Percentiles rank a stretch among this genome's conserved stretches.
phyloP scores from a whole-genome alignment of 2,329 filamentous ascomycete genomes.

The Trichothecium sympodiale region DNA sequence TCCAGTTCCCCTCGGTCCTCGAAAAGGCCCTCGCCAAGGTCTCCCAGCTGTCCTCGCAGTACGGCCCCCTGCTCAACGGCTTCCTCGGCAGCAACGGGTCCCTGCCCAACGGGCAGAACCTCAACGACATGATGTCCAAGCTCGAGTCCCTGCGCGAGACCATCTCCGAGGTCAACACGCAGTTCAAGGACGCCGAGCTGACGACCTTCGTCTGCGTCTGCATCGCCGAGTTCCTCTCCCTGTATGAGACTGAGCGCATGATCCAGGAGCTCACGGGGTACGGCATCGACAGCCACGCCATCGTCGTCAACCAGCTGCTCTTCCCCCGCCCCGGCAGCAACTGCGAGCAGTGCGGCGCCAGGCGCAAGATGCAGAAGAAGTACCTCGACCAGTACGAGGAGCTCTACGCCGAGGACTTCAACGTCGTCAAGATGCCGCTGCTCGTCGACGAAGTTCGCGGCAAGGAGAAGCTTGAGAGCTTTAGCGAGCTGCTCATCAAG shows the following conservation, averaged over 20 bases:
- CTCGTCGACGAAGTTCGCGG: conserved; percentile 92
- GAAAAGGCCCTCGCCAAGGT: conserved; percentile 98
- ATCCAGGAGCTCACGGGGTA: conserved; percentile 94
- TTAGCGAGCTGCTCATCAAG: conserved; percentile 72
- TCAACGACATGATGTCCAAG: conserved; percentile 87
- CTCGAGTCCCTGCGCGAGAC: conserved; percentile 89
- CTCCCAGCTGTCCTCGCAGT: conserved; percentile 85
- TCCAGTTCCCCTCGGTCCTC: conserved; percentile 95
- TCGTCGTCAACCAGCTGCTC: conserved; percentile 95
- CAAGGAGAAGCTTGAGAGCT: conserved; percentile 86
- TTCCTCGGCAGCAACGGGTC: conserved; percentile 67
- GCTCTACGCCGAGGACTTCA: conserved; percentile 90
- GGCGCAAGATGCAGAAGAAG: conserved; percentile 98
- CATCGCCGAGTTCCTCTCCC: conserved; percentile 89
- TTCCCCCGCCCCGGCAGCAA: conserved; percentile 78
- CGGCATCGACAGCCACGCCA: conserved; percentile 90
- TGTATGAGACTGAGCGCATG: conserved; percentile 99
- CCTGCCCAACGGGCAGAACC: conserved; percentile 83
- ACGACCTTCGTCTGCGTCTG: conserved; percentile 98
- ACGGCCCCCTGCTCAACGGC: conserved; percentile 90
- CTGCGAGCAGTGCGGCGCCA: conserved; percentile 91
- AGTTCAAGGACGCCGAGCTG: conserved; percentile 94
- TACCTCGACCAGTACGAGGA: conserved; percentile 98
- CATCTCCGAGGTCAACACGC: conserved; percentile 89
- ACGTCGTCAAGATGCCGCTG: conserved; percentile 96